Percentiles rank a stretch among this genome's conserved stretches.
phyloP scores from a whole-genome alignment of 768 basidiomycete species.

The Hortiboletus flavorubellus region DNA sequence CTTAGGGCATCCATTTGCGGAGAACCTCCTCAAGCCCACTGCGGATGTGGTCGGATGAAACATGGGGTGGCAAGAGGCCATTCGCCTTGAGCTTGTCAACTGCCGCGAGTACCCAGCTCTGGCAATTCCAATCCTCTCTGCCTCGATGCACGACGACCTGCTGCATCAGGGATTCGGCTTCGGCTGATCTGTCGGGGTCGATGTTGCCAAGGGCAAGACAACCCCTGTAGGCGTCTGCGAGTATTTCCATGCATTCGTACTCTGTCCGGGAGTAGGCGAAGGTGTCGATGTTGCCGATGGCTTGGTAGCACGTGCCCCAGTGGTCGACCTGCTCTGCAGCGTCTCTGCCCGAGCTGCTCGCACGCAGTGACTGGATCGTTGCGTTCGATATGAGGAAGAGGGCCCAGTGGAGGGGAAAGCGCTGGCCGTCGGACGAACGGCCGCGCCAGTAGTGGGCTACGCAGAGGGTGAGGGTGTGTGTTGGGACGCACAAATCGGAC shows the following conservation, averaged over 20 bases:
- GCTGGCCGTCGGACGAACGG: constrained; percentile 17
- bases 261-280: constrained; percentile 25
- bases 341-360: constrained; percentile 22
- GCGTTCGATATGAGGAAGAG: constrained; percentile 29
- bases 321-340: constrained; percentile 25
- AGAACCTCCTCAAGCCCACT: constrained; percentile 24
- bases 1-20: constrained; percentile 21
- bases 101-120: constrained; percentile 28
- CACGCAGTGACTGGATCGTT: constrained; percentile 16
- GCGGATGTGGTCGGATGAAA: constrained; percentile 20
- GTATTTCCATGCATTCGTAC: constrained; percentile 31
- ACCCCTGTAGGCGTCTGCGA: constrained; percentile 27
- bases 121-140: constrained; percentile 32
- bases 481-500: constrained; percentile 7
- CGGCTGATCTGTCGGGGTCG: constrained; percentile 6
- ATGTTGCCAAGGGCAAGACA: constrained; percentile 28
- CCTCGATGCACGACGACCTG: constrained; percentile 25
- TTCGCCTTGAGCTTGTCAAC: constrained; percentile 23
- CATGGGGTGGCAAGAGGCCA: constrained; percentile 13
- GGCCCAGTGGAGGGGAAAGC: constrained; percentile 29
- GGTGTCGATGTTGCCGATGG: constrained; percentile 29
- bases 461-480: constrained; percentile 23
- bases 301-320: constrained; percentile 31
- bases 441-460: constrained; percentile 32
- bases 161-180: constrained; percentile 20